Evolutionary conservation across 2,329 filamentous ascomycete species (phyloP), one percentile per base, ranked within the genome.

Genomic region (Diplodia sapinea): DNA sequence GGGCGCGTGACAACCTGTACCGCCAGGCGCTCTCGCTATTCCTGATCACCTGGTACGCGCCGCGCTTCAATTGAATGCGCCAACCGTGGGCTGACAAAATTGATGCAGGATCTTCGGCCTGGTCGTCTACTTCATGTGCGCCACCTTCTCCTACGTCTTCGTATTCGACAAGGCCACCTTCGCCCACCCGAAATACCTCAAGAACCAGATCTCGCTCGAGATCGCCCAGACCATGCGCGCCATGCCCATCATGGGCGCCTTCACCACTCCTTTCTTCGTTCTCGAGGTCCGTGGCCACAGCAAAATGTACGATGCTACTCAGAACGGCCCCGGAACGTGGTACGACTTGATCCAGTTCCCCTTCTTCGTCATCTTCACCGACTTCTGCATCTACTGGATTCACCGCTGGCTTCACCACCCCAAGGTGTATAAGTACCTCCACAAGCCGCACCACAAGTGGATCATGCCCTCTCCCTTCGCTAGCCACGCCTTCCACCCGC

Each of bases 361-460:
- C 8, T 78, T 95, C 74, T 97, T 96, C 84, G 84, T 96, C 76
- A 77, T 89, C 76, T 96, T 96, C 79, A 96, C 93, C 82, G 93
- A 97, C 81, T 90, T 90, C 79, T 89, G 86, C 82, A 94, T 97
- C 82, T 96, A 97, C 85, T 92, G 91, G 86, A 94, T 96, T 74
- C 93, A 96, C 83, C 90, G 93, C 68, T 90, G 87, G 68, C 86
- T 96, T 70, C 93, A 97, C 81, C 89, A 93, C 80, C 91, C 91
- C 17, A 76, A 81, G 56, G 78, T 95, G 73, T 98, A 98, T 87
- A 96, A 94, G 84, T 84, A 84, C 72, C 85, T 97, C 61, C 94
- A 98, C 87, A 98, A 98, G 87, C 90, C 93, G 72, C 94, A 98
- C 82, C 94, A 98, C 88, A 97, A 97, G 84, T 98, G 94, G 94